phyloP scores from a whole-genome alignment of 1,284 basidiomycete genomes.

The Melampsora occidentalis region DNA sequence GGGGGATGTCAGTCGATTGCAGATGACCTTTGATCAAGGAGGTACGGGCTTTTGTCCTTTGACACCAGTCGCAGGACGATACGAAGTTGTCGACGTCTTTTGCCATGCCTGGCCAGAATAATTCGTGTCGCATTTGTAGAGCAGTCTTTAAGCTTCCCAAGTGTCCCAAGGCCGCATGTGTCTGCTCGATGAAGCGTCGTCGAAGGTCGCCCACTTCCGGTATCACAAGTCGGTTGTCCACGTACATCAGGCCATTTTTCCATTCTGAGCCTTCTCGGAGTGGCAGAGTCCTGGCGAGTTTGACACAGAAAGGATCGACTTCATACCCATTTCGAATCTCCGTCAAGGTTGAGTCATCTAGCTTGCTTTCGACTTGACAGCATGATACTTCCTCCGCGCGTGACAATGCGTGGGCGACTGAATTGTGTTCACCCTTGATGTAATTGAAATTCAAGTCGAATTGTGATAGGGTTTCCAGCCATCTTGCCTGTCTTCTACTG shows the following conservation, averaged over 20 bases:
- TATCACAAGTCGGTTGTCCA: slow-evolving; percentile 52
- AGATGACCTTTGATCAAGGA: slow-evolving; percentile 16
- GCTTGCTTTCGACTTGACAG: background rate
- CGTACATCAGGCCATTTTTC: slow-evolving; percentile 51
- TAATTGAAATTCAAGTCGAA: slow-evolving; percentile 2
- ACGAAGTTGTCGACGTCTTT: background rate
- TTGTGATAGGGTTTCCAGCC: background rate
- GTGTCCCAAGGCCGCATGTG: slow-evolving; percentile 54
- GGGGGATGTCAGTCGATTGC: slow-evolving; percentile 24
- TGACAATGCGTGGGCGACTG: background rate
- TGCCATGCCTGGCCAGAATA: slow-evolving; percentile 58
- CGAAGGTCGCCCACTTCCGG: slow-evolving; percentile 48
- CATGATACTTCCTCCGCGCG: no score
- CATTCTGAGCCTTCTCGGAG: background rate
- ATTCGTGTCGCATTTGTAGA: slow-evolving; percentile 49
- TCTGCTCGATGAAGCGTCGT: slow-evolving; percentile 49
- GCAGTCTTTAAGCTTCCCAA: slow-evolving; percentile 56
- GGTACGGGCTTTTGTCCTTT: slow-evolving; percentile 40
- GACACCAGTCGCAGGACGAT: slow-evolving; percentile 41
- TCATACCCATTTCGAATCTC: background rate
- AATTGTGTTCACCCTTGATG: background rate
- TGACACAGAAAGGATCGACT: slow-evolving; percentile 5
- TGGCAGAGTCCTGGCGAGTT: background rate
- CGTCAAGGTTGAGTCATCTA: background rate
- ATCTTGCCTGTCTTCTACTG: no score